These are phyloP conservation scores for Basipetospora chlamydospora DNA, from an alignment of 2,329 filamentous ascomycete species.

Conservation along the genomic window DNA sequence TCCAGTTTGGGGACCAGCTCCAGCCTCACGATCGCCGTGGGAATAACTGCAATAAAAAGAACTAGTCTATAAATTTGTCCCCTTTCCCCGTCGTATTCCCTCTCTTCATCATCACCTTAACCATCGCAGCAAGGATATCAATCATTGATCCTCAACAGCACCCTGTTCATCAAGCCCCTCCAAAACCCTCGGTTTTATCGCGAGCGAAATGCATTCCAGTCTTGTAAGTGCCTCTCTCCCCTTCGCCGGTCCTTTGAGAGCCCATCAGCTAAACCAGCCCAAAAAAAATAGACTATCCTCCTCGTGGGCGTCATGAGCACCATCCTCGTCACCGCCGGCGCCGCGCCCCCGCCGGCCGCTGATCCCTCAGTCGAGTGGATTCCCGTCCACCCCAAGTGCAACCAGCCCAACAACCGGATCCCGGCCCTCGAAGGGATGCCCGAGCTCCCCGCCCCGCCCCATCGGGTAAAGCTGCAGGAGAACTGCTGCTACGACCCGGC, in stretches of 20 bases:
- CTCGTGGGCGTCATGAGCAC: neutral
- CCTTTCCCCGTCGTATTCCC: neutral
- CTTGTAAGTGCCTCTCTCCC: neutral
- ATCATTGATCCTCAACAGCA: neutral
- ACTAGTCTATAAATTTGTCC: neutral
- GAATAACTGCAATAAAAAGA: neutral
- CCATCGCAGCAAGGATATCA: neutral
- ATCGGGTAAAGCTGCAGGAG: neutral
- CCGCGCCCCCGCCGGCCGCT: no score
- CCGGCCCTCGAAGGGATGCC: neutral
- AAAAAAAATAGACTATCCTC: neutral
- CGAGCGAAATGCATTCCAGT: neutral
- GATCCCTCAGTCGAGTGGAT: no score
- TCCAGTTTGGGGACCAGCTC: neutral
- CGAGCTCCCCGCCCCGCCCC: neutral
- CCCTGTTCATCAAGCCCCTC: neutral
- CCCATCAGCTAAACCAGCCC: neutral
- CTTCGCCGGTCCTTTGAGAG: neutral
- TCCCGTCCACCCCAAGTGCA: neutral
- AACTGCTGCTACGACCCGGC: neutral
- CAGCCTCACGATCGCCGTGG: neutral
- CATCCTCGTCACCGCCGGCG: neutral
- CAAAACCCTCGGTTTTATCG: neutral
- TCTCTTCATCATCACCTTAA: neutral
- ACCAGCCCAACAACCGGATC: neutral